These are phyloP conservation scores for Suhomyces pyralidae DNA, from an alignment of 805 yeast species.

Conservation along the genomic window DNA sequence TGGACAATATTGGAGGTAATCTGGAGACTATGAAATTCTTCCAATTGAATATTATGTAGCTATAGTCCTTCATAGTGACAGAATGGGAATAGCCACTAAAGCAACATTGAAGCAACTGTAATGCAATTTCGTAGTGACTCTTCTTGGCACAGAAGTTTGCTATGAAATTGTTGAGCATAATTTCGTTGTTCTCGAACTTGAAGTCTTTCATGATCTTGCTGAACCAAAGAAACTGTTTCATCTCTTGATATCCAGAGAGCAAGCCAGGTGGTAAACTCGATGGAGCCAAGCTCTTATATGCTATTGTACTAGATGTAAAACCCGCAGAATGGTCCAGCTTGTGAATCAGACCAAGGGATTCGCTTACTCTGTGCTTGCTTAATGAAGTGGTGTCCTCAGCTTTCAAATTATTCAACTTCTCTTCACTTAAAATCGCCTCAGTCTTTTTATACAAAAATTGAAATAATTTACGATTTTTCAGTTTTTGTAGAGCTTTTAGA, in stretches of 20 bases:
- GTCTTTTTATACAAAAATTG: conserved; percentile 13
- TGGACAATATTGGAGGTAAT: conserved; percentile 23
- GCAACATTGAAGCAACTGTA: conserved; percentile 18
- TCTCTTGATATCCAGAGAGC: conserved; percentile 3
- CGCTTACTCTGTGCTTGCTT: not conserved
- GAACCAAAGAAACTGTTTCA: conserved; percentile 30
- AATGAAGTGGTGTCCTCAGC: not conserved
- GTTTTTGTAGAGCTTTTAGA: conserved; percentile 7
- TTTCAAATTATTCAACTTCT: not conserved
- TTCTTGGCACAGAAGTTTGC: conserved; percentile 8
- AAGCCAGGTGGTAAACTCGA: not conserved
- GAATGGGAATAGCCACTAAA: conserved; percentile 21
- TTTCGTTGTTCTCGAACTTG: conserved; percentile 15
- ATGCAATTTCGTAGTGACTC: conserved; percentile 11
- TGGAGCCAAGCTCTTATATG: conserved; percentile 1
- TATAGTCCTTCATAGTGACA: conserved; percentile 16
- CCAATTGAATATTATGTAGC: conserved; percentile 32
- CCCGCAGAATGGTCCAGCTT: too few relatives aligned
- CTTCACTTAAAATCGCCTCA: conserved; percentile 4
- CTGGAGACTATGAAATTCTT: conserved; percentile 31
- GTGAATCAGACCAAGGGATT: not conserved
- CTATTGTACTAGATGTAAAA: not conserved
- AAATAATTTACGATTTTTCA: conserved; percentile 9
- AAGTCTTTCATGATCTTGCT: conserved; percentile 21
- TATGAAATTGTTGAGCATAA: conserved; percentile 12